phyloP scores from a whole-genome alignment of 495 filamentous ascomycete genomes.

The Trichoderma gamsii region DNA sequence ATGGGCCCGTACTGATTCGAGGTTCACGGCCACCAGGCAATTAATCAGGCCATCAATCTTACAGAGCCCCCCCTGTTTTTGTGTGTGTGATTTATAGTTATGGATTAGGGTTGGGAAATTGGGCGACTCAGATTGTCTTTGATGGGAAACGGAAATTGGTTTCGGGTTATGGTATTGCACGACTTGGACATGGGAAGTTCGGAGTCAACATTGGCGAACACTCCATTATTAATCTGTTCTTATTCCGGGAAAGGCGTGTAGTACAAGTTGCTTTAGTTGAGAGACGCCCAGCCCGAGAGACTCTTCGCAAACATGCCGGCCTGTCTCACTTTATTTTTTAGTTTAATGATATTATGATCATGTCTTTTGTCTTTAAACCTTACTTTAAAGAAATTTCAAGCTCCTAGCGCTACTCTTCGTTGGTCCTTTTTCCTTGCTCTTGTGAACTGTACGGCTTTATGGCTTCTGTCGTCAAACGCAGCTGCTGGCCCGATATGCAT shows the following conservation, averaged over 20 bases:
- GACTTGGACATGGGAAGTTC: not conserved
- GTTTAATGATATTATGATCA: not conserved
- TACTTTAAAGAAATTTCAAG: not conserved
- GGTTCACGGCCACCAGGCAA: not conserved
- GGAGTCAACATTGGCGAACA: not conserved
- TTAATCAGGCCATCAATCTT: not conserved
- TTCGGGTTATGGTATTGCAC: not conserved
- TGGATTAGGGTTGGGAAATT: not conserved
- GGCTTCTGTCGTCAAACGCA: conserved; percentile 50
- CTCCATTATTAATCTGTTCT: not conserved
- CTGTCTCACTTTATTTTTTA: not conserved
- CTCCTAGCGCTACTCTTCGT: conserved; percentile 1
- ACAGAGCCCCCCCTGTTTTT: not conserved
- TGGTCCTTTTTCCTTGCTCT: conserved; percentile 16
- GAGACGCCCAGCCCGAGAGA: not conserved
- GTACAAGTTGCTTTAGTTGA: not conserved
- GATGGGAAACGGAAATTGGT: not conserved
- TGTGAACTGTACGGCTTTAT: conserved; percentile 39
- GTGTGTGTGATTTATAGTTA: not conserved
- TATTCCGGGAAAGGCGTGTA: not conserved
- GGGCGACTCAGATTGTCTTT: not conserved
- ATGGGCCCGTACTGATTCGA: not conserved
- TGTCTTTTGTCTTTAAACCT: not conserved
- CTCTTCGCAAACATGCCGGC: not conserved
- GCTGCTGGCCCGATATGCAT: conserved; percentile 56